Base-by-base conservation (phyloP, 305 asterid species). In the Petunia hybrid region DNA sequence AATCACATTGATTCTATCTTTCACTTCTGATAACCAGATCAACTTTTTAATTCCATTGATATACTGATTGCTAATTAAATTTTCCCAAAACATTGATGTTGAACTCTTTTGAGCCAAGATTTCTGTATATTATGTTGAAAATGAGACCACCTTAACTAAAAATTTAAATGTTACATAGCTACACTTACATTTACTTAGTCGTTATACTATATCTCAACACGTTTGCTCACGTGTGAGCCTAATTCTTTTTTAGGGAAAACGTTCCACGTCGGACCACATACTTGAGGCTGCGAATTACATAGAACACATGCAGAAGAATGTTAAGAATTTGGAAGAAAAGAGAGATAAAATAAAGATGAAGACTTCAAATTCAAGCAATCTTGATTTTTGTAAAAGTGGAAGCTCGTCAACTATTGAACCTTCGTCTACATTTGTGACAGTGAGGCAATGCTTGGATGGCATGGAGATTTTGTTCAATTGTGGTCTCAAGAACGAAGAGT, bases 181-280 rank as follows among this genome's bases (percentile, higher is more conserved):
- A 22, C 31, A 22, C 31, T 22, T 22, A 22, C 31, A 22, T 22
- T 22, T 22, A 22, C 31, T 22, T 22, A 22, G 31, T 22, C 31
- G 31, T 22, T 22, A 22, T 22, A 22, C 31, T 22, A 22, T 22
- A 22, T 22, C 31, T 22, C 31, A 22, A 22, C 31, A 22, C 31
- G 31, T 22, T 22, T 22, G 31, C 31, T 22, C 31, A 22, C 31
- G 31, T 22, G 31, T 22, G 31, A 22, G 31, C 31, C 31, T 22
- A 22, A 22, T 22, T 22, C 31, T 22, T 22, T 22, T 77, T 4
- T 53, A 91, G 97, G 92, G 91, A 40, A 91, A 86, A 46, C 88
- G 87, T 5, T 76, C 94, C 0, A 80, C 82, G 36, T 71, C 90
- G 4, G 95, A 92, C 76, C 91, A 90, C 78, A 85, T 91, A 78